Percentiles rank a stretch among this genome's conserved stretches.
Conservation (phyloP, 2,329 filamentous ascomycete genomes). For the Botrytis fragariae region DNA sequence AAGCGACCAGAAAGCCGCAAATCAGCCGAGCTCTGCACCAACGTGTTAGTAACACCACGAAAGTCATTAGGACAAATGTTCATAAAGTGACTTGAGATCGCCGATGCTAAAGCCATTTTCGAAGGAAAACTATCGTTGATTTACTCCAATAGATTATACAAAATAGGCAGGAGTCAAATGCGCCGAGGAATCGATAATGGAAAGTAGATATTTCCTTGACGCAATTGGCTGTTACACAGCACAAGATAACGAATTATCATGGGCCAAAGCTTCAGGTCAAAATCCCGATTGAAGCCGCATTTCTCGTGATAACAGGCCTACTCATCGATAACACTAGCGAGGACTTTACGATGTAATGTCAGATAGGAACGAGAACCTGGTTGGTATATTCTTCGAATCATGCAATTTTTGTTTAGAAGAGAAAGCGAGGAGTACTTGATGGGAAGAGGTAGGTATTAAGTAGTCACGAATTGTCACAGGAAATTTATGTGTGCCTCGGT, state of each 20-base stretch:
- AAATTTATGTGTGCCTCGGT: neutral
- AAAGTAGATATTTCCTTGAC: neutral
- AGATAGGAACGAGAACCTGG: too few species aligned
- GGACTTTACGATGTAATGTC: fast-evolving
- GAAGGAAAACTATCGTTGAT: neutral
- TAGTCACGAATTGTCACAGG: neutral
- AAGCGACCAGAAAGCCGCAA: neutral
- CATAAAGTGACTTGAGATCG: neutral
- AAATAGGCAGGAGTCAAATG: constrained; percentile 7
- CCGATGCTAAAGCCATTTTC: neutral
- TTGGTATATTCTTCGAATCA: neutral
- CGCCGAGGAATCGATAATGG: neutral
- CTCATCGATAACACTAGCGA: neutral
- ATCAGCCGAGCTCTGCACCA: neutral
- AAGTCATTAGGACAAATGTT: neutral
- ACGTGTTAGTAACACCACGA: neutral
- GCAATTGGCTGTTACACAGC: neutral
- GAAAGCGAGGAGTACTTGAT: neutral
- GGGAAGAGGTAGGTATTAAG: neutral
- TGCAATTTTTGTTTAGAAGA: neutral
- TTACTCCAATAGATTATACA: neutral
- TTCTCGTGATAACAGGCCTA: neutral
- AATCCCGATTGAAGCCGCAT: neutral
- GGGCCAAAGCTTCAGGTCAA: neutral
- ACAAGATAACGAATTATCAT: neutral